Evolutionary conservation across 116 monocot genomes (phyloP).

Genomic region (Zostera marina): DNA sequence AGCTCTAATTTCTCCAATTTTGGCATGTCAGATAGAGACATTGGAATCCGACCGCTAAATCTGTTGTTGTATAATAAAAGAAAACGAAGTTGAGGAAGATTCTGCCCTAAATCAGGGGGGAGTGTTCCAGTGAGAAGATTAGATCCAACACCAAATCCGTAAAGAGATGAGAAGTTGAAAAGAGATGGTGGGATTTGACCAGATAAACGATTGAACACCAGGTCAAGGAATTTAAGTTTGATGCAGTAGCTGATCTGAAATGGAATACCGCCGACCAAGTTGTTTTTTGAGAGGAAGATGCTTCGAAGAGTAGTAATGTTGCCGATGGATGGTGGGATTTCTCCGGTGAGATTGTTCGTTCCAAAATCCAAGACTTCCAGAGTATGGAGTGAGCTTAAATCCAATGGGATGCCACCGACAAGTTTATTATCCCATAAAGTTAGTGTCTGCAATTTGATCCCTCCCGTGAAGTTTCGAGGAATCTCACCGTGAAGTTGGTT

Average conservation of each 20-base stretch:
- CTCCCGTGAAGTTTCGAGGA: too few relatives aligned
- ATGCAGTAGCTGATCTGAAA: neutral
- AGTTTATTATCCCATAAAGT: neutral
- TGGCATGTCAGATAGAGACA: neutral
- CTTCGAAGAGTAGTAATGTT: neutral
- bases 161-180: conserved; percentile 8
- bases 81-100: neutral
- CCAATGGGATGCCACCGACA: neutral
- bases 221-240: neutral
- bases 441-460: too few relatives aligned
- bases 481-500: too few relatives aligned
- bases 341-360: conserved; percentile 1
- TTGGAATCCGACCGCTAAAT: conserved; percentile 12
- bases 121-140: conserved; percentile 9
- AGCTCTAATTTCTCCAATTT: neutral
- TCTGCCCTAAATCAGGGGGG: neutral
- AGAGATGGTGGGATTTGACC: conserved; percentile 5
- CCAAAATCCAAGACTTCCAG: neutral
- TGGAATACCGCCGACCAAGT: neutral
- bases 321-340: conserved; percentile 4
- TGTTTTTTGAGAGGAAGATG: conserved; percentile 3
- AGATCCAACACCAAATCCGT: neutral
- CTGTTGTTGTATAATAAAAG: conserved; percentile 7
- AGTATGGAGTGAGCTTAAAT: neutral
- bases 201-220: conserved; percentile 1